Conservation (phyloP, 768 basidiomycete species). For the Pisolithus albus region DNA sequence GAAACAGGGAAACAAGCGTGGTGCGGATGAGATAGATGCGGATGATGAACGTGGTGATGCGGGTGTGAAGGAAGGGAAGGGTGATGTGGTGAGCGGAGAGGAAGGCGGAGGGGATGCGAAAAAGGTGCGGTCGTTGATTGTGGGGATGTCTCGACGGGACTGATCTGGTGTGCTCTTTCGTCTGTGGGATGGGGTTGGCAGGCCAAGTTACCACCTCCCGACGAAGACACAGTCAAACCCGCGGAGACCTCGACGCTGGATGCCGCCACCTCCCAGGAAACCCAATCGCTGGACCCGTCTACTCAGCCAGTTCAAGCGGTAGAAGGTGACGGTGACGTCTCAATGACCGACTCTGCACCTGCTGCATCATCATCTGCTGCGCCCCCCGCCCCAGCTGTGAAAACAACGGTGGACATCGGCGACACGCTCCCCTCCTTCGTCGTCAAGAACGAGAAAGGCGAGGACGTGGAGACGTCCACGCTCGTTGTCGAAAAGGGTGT, state of each 20-base stretch:
- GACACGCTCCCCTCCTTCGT: constrained; percentile 65
- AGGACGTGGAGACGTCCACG: constrained; percentile 62
- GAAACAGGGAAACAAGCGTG: neutral
- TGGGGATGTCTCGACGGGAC: neutral
- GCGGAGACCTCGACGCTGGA: neutral
- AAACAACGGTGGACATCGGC: constrained; percentile 54
- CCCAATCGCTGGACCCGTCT: too few species aligned
- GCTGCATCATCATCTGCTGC: constrained; percentile 3
- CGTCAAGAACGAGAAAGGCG: constrained; percentile 80
- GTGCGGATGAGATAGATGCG: neutral
- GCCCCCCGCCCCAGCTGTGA: neutral
- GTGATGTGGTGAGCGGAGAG: neutral
- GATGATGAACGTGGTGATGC: neutral
- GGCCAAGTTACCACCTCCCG: constrained; percentile 15
- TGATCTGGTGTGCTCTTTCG: neutral
- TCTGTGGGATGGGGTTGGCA: neutral
- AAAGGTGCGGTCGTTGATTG: constrained; percentile 16
- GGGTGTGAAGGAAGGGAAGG: neutral
- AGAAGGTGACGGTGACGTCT: neutral
- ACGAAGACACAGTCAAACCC: constrained; percentile 1
- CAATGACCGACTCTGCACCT: constrained; percentile 8
- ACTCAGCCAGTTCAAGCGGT: neutral
- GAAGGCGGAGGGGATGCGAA: constrained; percentile 12
- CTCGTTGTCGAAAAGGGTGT: constrained; percentile 67
- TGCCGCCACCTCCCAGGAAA: too few species aligned